Percentiles rank a stretch among this genome's conserved stretches.
Conservation (phyloP, 306 rosid genomes). For the Urtica urens region DNA sequence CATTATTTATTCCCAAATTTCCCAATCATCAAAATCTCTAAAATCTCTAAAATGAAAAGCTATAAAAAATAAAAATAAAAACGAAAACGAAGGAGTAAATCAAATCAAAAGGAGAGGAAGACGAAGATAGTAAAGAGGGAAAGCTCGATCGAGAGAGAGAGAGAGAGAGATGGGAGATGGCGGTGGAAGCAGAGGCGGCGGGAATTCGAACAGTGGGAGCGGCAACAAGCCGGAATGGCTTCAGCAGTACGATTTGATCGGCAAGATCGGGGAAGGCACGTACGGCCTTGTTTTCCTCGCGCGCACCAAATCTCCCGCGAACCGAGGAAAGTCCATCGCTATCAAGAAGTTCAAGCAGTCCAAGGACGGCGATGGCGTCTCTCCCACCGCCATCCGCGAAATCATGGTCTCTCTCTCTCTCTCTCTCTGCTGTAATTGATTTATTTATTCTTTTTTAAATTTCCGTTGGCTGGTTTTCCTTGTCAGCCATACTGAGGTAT, state of each 20-base stretch:
- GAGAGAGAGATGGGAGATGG: slow-evolving; percentile 55
- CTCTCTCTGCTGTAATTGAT: neutral
- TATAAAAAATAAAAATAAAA: too few species aligned
- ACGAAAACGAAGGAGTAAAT: too few species aligned
- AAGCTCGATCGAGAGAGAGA: too few species aligned
- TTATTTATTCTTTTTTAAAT: neutral
- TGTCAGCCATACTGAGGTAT: neutral
- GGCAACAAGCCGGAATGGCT: slow-evolving; percentile 89
- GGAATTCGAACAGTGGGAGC: slow-evolving; percentile 8
- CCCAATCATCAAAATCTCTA: too few species aligned
- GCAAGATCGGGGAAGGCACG: slow-evolving; percentile 92
- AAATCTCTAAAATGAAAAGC: too few species aligned
- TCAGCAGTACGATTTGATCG: slow-evolving; percentile 85
- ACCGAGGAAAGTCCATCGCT: slow-evolving; percentile 88
- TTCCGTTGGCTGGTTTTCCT: neutral
- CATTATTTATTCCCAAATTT: too few species aligned
- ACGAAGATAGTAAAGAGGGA: too few species aligned
- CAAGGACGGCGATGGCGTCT: slow-evolving; percentile 90
- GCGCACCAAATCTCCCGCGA: slow-evolving; percentile 35
- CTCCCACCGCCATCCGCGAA: slow-evolving; percentile 98
- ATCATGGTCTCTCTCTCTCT: slow-evolving; percentile 46
- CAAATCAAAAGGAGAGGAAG: too few species aligned
- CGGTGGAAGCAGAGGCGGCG: slow-evolving; percentile 22
- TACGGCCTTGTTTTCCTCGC: slow-evolving; percentile 93
- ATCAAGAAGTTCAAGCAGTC: slow-evolving; percentile 94